Percentiles rank a stretch among this genome's conserved stretches.
Conservation (phyloP, 352 stramenopile species). For the Phytophthora meadii region DNA sequence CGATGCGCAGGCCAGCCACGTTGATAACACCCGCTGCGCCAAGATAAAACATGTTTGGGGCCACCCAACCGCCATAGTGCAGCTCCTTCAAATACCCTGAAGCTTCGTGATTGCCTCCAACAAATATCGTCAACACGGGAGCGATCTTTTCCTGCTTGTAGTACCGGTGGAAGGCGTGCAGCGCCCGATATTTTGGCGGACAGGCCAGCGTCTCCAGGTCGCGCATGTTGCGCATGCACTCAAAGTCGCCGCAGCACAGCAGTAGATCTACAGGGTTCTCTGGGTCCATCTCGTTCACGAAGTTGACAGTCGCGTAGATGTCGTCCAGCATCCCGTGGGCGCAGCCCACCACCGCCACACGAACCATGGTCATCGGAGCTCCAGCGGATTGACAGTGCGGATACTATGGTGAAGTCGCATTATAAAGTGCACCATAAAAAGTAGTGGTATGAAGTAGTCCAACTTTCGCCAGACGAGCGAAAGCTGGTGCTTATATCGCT, state of each 20-base stretch:
- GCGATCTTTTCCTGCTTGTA: conserved; percentile 93
- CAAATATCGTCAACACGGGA: conserved; percentile 96
- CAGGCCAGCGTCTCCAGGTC: conserved; percentile 96
- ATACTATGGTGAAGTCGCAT: conserved; percentile 5
- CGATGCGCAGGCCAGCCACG: conserved; percentile 94
- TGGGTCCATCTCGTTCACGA: conserved; percentile 90
- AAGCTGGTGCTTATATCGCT: neutral
- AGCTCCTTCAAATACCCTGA: conserved; percentile 97
- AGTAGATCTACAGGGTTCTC: conserved; percentile 93
- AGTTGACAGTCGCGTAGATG: conserved; percentile 96
- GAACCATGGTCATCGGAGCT: conserved; percentile 45
- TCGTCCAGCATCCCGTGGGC: conserved; percentile 98
- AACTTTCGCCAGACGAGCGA: no score
- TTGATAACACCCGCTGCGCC: conserved; percentile 94
- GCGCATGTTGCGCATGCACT: conserved; percentile 95
- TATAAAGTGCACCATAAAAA: conserved; percentile 2
- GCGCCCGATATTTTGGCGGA: conserved; percentile 95
- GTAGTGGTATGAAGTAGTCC: no score
- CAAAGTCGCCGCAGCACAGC: conserved; percentile 99
- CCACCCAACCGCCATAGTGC: conserved; percentile 98
- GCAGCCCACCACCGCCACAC: conserved; percentile 97
- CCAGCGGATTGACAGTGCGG: conserved; percentile 8
- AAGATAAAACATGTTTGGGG: conserved; percentile 99
- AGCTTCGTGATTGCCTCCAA: conserved; percentile 99
- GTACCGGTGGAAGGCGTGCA: conserved; percentile 96